Percentiles rank a stretch among this genome's conserved stretches.
Evolutionary conservation across 352 stramenopile genomes (phyloP).

Genomic region (Globisporangium cylindrosporum): DNA sequence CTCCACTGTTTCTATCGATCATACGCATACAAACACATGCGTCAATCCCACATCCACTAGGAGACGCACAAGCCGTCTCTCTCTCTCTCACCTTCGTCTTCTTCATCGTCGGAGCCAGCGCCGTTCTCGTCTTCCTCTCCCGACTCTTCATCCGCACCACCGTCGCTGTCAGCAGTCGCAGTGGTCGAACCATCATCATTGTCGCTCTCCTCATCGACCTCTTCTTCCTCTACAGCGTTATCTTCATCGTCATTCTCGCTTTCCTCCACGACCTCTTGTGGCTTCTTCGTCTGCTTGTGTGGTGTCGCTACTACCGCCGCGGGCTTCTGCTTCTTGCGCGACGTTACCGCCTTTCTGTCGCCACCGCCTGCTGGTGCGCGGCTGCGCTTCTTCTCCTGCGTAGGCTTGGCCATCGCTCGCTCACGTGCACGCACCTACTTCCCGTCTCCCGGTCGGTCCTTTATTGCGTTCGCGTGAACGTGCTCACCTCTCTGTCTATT

Average conservation of each 20-base stretch:
- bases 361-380: background rate
- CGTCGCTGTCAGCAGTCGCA: background rate
- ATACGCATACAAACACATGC: background rate
- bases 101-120: background rate
- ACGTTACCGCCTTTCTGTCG: background rate
- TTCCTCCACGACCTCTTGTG: constrained; percentile 1
- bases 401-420: constrained; percentile 13
- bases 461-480: background rate
- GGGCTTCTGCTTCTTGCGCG: constrained; percentile 22
- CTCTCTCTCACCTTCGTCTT: background rate
- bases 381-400: constrained; percentile 16
- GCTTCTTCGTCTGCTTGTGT: constrained; percentile 7
- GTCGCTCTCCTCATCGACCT: background rate
- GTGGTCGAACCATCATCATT: background rate
- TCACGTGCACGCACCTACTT: background rate
- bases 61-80: background rate
- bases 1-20: background rate
- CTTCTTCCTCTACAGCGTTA: background rate
- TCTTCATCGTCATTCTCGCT: background rate
- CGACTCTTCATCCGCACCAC: background rate
- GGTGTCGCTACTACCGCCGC: background rate
- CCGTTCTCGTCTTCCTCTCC: constrained; percentile 1
- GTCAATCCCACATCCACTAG: background rate
- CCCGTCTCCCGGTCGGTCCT: background rate
- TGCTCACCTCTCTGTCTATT: background rate